Conservation (phyloP, 495 filamentous ascomycete genomes). For the Rhizodiscina lignyota region DNA sequence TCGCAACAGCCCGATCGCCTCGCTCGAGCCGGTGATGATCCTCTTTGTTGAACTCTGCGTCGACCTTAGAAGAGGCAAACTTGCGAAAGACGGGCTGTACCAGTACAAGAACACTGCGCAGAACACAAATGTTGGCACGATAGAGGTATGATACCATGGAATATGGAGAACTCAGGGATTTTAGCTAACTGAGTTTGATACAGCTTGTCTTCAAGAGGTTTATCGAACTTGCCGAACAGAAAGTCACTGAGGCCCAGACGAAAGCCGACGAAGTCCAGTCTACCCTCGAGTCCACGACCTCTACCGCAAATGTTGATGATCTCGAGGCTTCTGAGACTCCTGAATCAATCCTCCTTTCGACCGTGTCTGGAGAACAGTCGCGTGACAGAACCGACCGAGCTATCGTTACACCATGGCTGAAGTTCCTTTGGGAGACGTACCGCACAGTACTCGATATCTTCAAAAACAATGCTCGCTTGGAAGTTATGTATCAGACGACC, state of each 20-base stretch:
- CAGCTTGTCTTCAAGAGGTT: conserved; percentile 87
- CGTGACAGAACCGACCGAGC: conserved; percentile 92
- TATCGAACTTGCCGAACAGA: conserved; percentile 89
- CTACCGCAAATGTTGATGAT: conserved; percentile 74
- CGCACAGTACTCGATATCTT: conserved; percentile 95
- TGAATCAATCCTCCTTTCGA: conserved; percentile 93
- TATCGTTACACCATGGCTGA: conserved; percentile 96
- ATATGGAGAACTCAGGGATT: too few relatives aligned
- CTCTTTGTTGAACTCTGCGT: conserved; percentile 93
- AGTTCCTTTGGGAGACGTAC: conserved; percentile 99
- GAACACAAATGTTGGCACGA: conserved; percentile 95
- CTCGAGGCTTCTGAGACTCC: conserved; percentile 94
- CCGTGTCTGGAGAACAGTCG: conserved; percentile 94
- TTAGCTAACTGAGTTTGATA: too few relatives aligned
- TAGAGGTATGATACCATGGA: conserved; percentile 58
- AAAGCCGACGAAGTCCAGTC: conserved; percentile 93
- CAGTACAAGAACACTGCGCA: conserved; percentile 99
- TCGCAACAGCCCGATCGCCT: conserved; percentile 90
- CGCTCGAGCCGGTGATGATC: conserved; percentile 95
- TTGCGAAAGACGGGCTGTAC: conserved; percentile 95
- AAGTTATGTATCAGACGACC: conserved; percentile 96
- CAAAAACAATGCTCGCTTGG: conserved; percentile 93
- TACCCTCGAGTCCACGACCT: conserved; percentile 51
- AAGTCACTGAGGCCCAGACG: conserved; percentile 89
- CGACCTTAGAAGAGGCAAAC: conserved; percentile 90